Base-by-base conservation (phyloP, 495 filamentous ascomycete species). In the Penicillium turbatum region DNA sequence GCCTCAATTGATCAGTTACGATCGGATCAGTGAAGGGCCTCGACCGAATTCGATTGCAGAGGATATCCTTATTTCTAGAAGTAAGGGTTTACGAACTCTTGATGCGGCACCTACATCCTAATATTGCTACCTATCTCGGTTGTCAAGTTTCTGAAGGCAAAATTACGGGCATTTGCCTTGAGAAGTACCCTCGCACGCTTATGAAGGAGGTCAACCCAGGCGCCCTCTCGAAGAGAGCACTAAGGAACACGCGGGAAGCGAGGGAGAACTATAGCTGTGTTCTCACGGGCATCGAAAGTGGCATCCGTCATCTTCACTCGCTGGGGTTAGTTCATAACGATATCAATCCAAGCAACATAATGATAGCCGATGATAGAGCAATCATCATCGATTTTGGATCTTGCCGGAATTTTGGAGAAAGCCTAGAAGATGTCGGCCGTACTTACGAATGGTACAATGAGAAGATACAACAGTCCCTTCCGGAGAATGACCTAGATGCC, bases 311-410 rank as follows among this genome's bases (percentile, higher is more conserved):
- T 27, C 39, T 41, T 26, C 39, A 67, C 43, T 5, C 2, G 5
- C 19, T 71, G 19, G 66, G 59, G 0, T 44, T 66, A 5, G 55
- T 64, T 27, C 69, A 71, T 53, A 69, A 66, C 44, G 62, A 72
- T 37, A 52, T 68, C 17, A 71, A 66, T 48, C 60, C 60, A 2
- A 31, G 12, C 8, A 71, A 69, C 35, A 59, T 68, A 44, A 68
- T 71, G 57, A 10, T 69, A 17, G 51, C 63, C 11, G 54, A 54
- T 15, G 54, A 63, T 40, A 50, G 32, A n/a, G 57, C 62, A 11
- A 45, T 74, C 16, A 67, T 74, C 29, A 67, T 69, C 34, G 70
- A 73, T 55, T 73, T 72, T 43, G 61, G 67, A 48, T 69, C 66
- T 15, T 71, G 55, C 48, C 58, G 63, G 46, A 16, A 12, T 5